These are phyloP conservation scores for Fagus sylvatica DNA, from an alignment of 306 rosid genomes.

Conservation along the genomic window DNA sequence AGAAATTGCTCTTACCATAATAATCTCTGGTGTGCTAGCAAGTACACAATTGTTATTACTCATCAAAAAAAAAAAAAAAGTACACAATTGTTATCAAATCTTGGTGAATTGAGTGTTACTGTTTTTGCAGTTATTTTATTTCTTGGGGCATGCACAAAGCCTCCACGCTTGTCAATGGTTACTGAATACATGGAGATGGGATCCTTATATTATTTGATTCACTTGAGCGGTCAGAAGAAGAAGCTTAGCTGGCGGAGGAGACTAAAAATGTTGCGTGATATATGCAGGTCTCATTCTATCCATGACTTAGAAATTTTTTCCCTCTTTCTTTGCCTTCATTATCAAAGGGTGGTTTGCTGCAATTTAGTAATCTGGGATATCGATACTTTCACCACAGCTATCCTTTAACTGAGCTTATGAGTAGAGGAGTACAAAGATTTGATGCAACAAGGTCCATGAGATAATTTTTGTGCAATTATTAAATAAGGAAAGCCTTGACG, in stretches of 20 bases:
- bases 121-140: conserved; percentile 88
- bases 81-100: conserved; percentile 17
- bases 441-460: background rate
- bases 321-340: conserved; percentile 21
- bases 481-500: background rate
- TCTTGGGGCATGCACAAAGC: conserved; percentile 98
- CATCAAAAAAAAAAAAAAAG: background rate
- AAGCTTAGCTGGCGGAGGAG: conserved; percentile 88
- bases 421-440: background rate
- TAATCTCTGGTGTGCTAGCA: conserved; percentile 11
- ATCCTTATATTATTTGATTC: conserved; percentile 86
- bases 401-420: background rate
- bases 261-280: conserved; percentile 88
- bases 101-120: conserved; percentile 27
- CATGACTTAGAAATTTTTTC: conserved; percentile 10
- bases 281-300: conserved; percentile 67
- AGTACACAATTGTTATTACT: conserved; percentile 16
- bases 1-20: background rate
- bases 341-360: conserved; percentile 18
- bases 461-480: background rate
- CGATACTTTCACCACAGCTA: background rate
- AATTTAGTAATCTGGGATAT: background rate
- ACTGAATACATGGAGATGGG: conserved; percentile 99
- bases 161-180: conserved; percentile 94
- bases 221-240: conserved; percentile 90